Conservation (phyloP, 2,329 filamentous ascomycete species). For the Monilinia aucupariae region DNA sequence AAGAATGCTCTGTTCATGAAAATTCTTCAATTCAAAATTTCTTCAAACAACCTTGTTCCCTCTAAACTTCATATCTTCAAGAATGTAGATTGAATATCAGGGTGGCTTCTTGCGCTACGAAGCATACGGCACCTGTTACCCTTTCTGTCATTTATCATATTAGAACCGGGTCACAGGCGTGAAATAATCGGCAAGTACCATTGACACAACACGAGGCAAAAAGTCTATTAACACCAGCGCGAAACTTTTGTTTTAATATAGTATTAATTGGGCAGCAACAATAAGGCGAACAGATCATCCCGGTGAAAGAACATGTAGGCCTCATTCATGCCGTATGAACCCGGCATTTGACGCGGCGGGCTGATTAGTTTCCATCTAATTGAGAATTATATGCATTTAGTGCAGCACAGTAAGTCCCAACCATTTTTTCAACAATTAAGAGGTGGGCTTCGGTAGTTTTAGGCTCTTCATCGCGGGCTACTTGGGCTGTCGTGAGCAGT, state of each 20-base stretch:
- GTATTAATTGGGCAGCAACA: neutral
- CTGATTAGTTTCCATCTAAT: neutral
- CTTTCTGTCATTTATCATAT: conserved; percentile 8
- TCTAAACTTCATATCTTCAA: neutral
- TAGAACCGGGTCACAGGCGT: neutral
- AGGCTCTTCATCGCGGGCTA: neutral
- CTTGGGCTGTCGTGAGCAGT: neutral
- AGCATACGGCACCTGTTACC: neutral
- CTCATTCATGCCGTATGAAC: neutral
- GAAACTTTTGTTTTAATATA: too few species aligned
- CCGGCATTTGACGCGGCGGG: neutral
- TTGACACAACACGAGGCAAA: neutral
- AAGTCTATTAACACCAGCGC: neutral
- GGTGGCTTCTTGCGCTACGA: neutral
- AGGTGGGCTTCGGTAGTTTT: neutral
- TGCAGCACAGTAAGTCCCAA: neutral
- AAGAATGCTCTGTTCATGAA: neutral
- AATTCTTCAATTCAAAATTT: neutral
- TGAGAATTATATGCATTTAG: neutral
- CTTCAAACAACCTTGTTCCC: neutral
- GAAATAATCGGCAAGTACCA: neutral
- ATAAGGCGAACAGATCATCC: neutral
- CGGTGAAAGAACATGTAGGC: neutral
- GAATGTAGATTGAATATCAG: neutral
- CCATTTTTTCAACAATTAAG: neutral